Conservation (phyloP, 257 asterid species). For the Fraxinus pennsylvanica region DNA sequence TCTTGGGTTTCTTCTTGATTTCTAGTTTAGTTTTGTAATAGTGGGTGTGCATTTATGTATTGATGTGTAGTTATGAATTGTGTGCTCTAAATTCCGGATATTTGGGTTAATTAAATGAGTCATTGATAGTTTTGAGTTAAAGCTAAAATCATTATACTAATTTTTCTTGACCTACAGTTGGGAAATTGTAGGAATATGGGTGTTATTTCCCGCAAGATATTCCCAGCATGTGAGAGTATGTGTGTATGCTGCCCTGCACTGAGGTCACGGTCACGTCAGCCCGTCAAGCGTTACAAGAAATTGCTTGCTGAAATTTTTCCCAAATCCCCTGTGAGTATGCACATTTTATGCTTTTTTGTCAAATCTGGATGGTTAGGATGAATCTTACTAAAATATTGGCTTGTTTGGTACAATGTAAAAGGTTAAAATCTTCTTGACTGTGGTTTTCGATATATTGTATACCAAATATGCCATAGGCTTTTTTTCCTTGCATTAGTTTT, state of each 20-base stretch:
- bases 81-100: neutral
- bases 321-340: slow-evolving; percentile 74
- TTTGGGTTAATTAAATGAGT: slow-evolving; percentile 19
- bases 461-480: neutral
- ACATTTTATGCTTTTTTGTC: neutral
- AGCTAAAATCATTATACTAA: neutral
- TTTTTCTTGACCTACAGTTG: slow-evolving; percentile 9
- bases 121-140: neutral
- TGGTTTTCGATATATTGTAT: neutral
- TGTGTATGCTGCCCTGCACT: slow-evolving; percentile 98
- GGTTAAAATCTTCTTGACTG: neutral
- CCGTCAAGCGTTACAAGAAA: slow-evolving; percentile 94
- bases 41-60: slow-evolving; percentile 12
- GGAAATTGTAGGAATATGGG: slow-evolving; percentile 62
- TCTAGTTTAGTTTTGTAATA: neutral
- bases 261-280: slow-evolving; percentile 95
- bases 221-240: slow-evolving; percentile 99
- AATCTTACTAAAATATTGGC: slow-evolving; percentile 4
- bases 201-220: slow-evolving; percentile 80
- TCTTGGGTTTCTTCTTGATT: slow-evolving; percentile 8
- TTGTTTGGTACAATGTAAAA: neutral
- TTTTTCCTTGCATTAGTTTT: neutral
- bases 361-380: slow-evolving; percentile 1
- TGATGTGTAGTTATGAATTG: neutral
- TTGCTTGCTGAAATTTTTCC: slow-evolving; percentile 94